Base-by-base conservation (phyloP, 805 yeast genomes). In the Starmerella cellae region DNA sequence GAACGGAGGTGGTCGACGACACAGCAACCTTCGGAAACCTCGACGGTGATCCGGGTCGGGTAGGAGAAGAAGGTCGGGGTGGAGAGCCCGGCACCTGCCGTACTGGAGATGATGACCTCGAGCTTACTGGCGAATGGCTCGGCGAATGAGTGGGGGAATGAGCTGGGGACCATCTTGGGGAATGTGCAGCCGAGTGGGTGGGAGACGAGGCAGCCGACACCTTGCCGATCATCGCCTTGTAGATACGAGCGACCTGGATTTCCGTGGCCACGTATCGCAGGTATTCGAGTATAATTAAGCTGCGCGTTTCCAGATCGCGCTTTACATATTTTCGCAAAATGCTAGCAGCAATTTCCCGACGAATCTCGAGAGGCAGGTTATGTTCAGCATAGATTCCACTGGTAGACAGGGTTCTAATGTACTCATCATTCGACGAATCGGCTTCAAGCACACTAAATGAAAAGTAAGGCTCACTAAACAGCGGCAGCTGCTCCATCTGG, bases 231-330 rank as follows among this genome's bases (percentile, higher is more conserved):
- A 66, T 56, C 2, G 75, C 77, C 51, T 69, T 71, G 57, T 70
- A 77, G 10, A 79, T 70, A 38, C 87, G 60, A 10, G 72, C 73
- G n/a, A 77, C 72, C 58, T 79, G 87, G 14, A 78, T 73, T 43
- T 71, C 67, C 41, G 74, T 69, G 14, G 82, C 81, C 37, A 79
- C 52, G 36, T 61, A 67, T 18, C 60, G 62, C 24, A 78, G 60
- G 54, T 74, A 79, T 9, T 56, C 57, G 21, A 61, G 45, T 14
- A 79, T 70, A 23, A 78, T 70, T 37, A 66, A 71, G 39, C 65
- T 63, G 35, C 67, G 65, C 4, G 45, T 42, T 23, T 48, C 36
- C 11, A 43, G 44, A 11, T 37, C 37, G 19, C 42, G 45, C 22
- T 34, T 32, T 14, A 41, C 28, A 32, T 46, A 36, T 31, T 33